Evolutionary conservation across 179 eudicot species (phyloP).

Genomic region (Carnegiea gigantea): DNA sequence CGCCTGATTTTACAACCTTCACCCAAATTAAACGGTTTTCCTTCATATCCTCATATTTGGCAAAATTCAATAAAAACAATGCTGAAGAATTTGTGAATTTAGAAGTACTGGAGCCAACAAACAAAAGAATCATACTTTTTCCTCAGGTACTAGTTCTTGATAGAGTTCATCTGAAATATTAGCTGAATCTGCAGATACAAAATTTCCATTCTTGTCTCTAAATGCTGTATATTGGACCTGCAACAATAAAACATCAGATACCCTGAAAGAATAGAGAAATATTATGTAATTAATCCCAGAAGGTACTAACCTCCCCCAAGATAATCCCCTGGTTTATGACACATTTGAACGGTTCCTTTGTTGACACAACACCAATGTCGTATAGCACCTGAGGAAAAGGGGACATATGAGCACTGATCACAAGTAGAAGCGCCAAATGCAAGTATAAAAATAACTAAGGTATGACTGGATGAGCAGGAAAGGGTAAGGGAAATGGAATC

Average conservation of each 20-base stretch:
- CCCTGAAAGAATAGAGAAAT: constrained; percentile 22
- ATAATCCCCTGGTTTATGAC: constrained; percentile 99
- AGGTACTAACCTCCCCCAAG: constrained; percentile 83
- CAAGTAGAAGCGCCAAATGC: background rate
- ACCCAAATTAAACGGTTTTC: constrained; percentile 7
- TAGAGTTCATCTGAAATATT: constrained; percentile 36
- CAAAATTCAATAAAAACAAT: background rate
- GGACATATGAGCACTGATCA: background rate
- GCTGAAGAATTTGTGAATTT: background rate
- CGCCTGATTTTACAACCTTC: constrained; percentile 87
- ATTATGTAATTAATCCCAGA: background rate
- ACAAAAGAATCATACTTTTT: constrained; percentile 43
- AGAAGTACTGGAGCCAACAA: background rate
- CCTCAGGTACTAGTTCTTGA: constrained; percentile 79
- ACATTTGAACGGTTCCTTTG: constrained; percentile 96
- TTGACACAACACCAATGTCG: constrained; percentile 92
- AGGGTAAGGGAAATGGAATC: background rate
- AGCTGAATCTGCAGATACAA: constrained; percentile 71
- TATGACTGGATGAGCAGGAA: background rate
- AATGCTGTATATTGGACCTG: constrained; percentile 90
- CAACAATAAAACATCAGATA: constrained; percentile 27
- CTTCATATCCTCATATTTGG: constrained; percentile 17
- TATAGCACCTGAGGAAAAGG: constrained; percentile 74
- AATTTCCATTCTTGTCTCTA: constrained; percentile 64
- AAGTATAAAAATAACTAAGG: background rate